A percentile compares a stretch with the other conserved stretches of the same genome.
These are phyloP conservation scores for Stellera chamaejasme DNA, from an alignment of 345 rosid genomes.

Conservation along the genomic window DNA sequence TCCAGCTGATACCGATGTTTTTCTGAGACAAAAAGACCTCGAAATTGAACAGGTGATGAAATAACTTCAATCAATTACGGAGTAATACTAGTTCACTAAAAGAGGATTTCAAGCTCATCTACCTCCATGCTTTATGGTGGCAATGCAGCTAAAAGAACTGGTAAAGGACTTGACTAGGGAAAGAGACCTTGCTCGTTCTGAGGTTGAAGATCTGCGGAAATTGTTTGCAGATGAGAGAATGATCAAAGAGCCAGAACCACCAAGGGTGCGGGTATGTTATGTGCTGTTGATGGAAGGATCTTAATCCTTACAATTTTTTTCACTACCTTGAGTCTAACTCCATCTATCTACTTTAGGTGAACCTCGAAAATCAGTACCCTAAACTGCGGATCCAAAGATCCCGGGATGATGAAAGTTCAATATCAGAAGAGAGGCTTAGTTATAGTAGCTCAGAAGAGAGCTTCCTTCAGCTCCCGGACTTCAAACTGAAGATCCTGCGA, in stretches of 20 bases:
- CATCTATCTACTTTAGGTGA: slow-evolving; percentile 31
- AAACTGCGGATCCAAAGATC: slow-evolving; percentile 56
- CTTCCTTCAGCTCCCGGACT: slow-evolving; percentile 40
- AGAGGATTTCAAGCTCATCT: too few relatives aligned
- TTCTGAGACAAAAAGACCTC: slow-evolving; percentile 66
- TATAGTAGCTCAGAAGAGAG: slow-evolving; percentile 41
- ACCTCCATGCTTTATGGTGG: background rate
- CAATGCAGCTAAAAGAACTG: slow-evolving; percentile 59
- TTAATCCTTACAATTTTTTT: background rate
- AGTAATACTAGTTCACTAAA: too few relatives aligned
- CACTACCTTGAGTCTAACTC: slow-evolving; percentile 6
- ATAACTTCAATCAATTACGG: slow-evolving; percentile 6
- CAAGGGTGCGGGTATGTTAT: slow-evolving; percentile 28
- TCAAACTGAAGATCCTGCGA: slow-evolving; percentile 31
- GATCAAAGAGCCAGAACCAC: slow-evolving; percentile 25
- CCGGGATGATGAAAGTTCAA: slow-evolving; percentile 42
- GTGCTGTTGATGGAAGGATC: background rate
- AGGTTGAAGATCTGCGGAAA: slow-evolving; percentile 49
- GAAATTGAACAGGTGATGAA: slow-evolving; percentile 64
- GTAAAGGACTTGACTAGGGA: slow-evolving; percentile 40
- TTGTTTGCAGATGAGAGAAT: slow-evolving; percentile 25
- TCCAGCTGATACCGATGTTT: slow-evolving; percentile 32
- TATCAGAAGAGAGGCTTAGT: slow-evolving; percentile 36
- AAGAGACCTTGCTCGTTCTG: slow-evolving; percentile 46
- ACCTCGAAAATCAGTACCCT: slow-evolving; percentile 47